Evolutionary conservation across 495 filamentous ascomycete species (phyloP).

Genomic region (Aspergillus taichungensis): DNA sequence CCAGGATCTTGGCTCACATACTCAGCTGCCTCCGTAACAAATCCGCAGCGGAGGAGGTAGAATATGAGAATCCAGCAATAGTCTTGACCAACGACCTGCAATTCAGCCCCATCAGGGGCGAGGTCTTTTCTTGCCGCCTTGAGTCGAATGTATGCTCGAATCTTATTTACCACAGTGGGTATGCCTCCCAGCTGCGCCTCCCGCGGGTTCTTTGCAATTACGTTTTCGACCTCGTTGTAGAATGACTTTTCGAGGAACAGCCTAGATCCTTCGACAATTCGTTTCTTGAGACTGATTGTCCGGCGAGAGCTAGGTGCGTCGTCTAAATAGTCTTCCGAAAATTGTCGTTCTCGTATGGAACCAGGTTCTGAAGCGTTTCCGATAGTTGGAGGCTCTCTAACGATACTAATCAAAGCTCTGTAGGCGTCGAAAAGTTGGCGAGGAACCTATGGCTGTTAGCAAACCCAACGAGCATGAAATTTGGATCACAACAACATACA

Average conservation of each 20-base stretch:
- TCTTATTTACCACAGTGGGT: constrained; percentile 78
- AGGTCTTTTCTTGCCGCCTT: constrained; percentile 69
- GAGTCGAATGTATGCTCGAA: constrained; percentile 82
- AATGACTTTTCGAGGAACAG: constrained; percentile 66
- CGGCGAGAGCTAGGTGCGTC: constrained; percentile 52
- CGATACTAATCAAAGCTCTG: constrained; percentile 63
- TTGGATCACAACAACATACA: constrained; percentile 24
- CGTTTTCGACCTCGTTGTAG: constrained; percentile 60
- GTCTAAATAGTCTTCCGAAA: constrained; percentile 62
- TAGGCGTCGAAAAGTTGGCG: constrained; percentile 70
- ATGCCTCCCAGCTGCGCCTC: constrained; percentile 87
- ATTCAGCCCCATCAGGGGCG: constrained; percentile 58
- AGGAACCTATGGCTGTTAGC: constrained; percentile 38
- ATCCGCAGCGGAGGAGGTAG: constrained; percentile 80
- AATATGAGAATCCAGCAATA: constrained; percentile 92
- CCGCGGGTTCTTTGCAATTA: constrained; percentile 70
- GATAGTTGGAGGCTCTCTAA: constrained; percentile 51
- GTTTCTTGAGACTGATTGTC: constrained; percentile 55
- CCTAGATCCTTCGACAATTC: constrained; percentile 69
- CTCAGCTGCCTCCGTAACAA: constrained; percentile 71
- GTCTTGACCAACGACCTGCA: constrained; percentile 65
- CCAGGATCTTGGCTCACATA: constrained; percentile 74
- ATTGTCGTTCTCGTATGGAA: constrained; percentile 66
- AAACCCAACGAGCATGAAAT: not conserved
- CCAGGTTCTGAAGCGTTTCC: constrained; percentile 42